These are phyloP conservation scores for Collybia nuda DNA, from an alignment of 768 basidiomycete genomes.

Conservation along the genomic window DNA sequence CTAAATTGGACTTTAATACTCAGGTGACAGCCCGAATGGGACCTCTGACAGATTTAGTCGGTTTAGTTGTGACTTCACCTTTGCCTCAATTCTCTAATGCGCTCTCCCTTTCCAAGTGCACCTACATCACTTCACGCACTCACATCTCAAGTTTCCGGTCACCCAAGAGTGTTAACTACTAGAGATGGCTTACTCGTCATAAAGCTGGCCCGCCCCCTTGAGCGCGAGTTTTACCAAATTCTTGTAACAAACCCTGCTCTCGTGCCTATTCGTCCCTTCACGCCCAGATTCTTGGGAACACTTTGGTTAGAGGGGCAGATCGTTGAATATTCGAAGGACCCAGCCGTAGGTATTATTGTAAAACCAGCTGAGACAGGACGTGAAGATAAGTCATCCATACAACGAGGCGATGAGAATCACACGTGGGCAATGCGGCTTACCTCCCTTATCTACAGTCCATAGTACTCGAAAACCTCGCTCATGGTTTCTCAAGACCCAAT, in stretches of 20 bases:
- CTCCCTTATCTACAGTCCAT: slow-evolving; percentile 51
- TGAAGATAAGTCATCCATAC: slow-evolving; percentile 17
- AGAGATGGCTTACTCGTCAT: slow-evolving; percentile 79
- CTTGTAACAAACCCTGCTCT: no score
- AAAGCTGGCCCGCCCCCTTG: slow-evolving; percentile 67
- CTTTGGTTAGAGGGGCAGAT: no score
- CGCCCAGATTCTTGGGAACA: no score
- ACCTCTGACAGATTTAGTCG: no score
- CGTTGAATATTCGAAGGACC: no score
- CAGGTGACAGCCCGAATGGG: no score
- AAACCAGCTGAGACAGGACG: slow-evolving; percentile 7
- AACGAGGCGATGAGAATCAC: background rate
- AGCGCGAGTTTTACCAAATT: slow-evolving; percentile 51
- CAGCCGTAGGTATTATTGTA: background rate
- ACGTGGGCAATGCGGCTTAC: background rate
- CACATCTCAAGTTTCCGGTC: slow-evolving; percentile 70
- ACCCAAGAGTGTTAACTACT: slow-evolving; percentile 67
- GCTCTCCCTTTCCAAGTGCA: background rate
- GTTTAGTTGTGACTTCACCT: background rate
- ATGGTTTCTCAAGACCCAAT: slow-evolving; percentile 76
- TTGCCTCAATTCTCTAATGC: slow-evolving; percentile 1
- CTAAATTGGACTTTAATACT: no score
- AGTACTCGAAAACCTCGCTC: slow-evolving; percentile 82
- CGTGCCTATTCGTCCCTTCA: no score
- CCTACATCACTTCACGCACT: slow-evolving; percentile 9